A percentile compares a stretch with the other conserved stretches of the same genome.
Conservation (phyloP, 345 rosid genomes). For the Citrus hindsii region DNA sequence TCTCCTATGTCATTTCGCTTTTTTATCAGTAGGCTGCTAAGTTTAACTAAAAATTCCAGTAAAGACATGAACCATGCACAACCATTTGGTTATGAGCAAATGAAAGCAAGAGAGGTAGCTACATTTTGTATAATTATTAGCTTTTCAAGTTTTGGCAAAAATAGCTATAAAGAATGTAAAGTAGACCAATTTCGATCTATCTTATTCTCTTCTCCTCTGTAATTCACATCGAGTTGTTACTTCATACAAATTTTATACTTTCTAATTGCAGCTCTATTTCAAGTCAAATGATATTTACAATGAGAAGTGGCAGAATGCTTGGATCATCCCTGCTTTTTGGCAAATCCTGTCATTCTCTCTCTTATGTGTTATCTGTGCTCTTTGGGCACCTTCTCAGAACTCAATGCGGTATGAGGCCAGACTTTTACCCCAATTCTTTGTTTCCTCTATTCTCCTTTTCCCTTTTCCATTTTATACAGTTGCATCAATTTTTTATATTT, state of each 20-base stretch:
- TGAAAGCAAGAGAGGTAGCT: not conserved
- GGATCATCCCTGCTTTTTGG: constrained; percentile 97
- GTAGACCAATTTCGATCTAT: not conserved
- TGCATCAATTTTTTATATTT: not conserved
- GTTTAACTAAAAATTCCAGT: not conserved
- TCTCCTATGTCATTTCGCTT: not conserved
- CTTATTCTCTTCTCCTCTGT: not conserved
- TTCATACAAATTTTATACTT: not conserved
- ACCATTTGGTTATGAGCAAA: not conserved
- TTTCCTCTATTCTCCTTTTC: not conserved
- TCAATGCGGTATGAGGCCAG: constrained; percentile 65
- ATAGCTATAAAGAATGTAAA: not conserved
- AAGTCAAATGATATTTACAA: constrained; percentile 87
- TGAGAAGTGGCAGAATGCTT: constrained; percentile 90
- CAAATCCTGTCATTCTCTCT: constrained; percentile 84
- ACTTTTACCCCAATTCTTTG: not conserved
- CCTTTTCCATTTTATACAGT: too few species aligned
- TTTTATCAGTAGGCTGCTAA: not conserved
- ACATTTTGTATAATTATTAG: not conserved
- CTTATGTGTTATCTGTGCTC: constrained; percentile 75
- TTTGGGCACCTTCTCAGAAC: constrained; percentile 94
- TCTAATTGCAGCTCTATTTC: constrained; percentile 74
- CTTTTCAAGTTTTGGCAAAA: not conserved
- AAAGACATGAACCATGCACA: too few species aligned
- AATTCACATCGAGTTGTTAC: not conserved